Percentiles rank a stretch among this genome's conserved stretches.
These are phyloP conservation scores for Capsicum chinense DNA, from an alignment of 257 asterid species.

Conservation along the genomic window DNA sequence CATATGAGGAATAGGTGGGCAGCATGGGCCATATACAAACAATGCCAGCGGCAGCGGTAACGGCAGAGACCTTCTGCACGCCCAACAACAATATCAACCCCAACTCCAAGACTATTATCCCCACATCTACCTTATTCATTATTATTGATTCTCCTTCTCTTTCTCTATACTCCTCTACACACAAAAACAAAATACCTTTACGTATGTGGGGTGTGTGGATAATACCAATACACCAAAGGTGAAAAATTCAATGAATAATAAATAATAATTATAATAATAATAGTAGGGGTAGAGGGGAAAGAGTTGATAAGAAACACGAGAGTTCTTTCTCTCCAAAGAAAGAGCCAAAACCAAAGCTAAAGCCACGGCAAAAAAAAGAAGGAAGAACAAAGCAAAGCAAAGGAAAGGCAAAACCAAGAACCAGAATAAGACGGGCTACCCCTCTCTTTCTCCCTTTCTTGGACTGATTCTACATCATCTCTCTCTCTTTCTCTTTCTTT, in stretches of 20 bases:
- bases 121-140: slow-evolving; percentile 29
- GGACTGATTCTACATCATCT: slow-evolving; percentile 36
- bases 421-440: slow-evolving; percentile 22
- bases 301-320: slow-evolving; percentile 45
- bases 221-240: slow-evolving; percentile 5
- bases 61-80: slow-evolving; percentile 45
- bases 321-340: slow-evolving; percentile 34
- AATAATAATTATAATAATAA: background rate
- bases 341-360: slow-evolving; percentile 37
- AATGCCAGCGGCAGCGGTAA: slow-evolving; percentile 45
- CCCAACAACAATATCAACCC: slow-evolving; percentile 44
- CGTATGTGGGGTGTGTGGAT: slow-evolving; percentile 25
- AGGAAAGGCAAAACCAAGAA: slow-evolving; percentile 30
- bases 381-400: slow-evolving; percentile 21
- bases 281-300: background rate
- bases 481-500: background rate
- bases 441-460: slow-evolving; percentile 31
- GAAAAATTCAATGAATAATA: slow-evolving; percentile 22
- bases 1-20: slow-evolving; percentile 28
- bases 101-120: slow-evolving; percentile 35
- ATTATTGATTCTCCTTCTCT: background rate
- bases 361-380: slow-evolving; percentile 38
- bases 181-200: background rate
- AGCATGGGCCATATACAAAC: slow-evolving; percentile 39
- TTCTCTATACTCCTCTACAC: slow-evolving; percentile 16